Base-by-base conservation (phyloP, 2,329 filamentous ascomycete genomes). In the Thielaviopsis ethacetica region DNA sequence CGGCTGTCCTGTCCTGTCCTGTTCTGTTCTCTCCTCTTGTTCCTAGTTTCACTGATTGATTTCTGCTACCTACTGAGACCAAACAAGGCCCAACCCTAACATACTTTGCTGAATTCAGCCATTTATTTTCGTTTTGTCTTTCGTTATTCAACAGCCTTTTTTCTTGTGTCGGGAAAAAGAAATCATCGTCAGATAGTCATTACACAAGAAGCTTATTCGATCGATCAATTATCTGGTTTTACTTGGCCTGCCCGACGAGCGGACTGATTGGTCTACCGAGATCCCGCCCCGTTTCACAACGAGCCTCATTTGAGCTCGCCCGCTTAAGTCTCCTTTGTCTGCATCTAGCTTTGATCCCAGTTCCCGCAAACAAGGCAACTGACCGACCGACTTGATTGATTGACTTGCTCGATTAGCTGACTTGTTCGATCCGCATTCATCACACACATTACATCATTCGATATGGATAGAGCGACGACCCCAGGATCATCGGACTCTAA, bases 401-500 rank as follows among this genome's bases (percentile, higher is more conserved):
- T 49, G n/a, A 49, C 7, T 49, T 49, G 44, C n/a, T 49, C 6
- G 17, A 49, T 19, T 49, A 7, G 44, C 17, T 49, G 17, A n/a
- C n/a, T 49, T 21, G n/a, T 19, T 49, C 44, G 38, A 44, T 44
- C n/a, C 44, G 3, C n/a, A 49, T 21, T 21, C 9, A 49, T 49
- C 9, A n/a, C n/a, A 49, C 38, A 15, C 12, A n/a, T n/a, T 44
- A 59, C 65, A 47, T 70, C 73, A 50, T 72, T 30, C 10, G 26
- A n/a, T 41, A 68, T 62, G 65, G 72, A 55, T 44, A 54, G 21
- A 21, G 19, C 53, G 15, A 34, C 49, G n/a, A 75, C 76, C 54
- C 77, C 76, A 12, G 71, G 72, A 44, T 77, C 76, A 26, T 72
- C 72, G 62, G 71, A 79, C 54, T 80, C 81, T n/a, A 84, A 81